Percentiles rank a stretch among this genome's conserved stretches.
Conservation (phyloP, 2,329 filamentous ascomycete genomes). For the Onygena corvina region DNA sequence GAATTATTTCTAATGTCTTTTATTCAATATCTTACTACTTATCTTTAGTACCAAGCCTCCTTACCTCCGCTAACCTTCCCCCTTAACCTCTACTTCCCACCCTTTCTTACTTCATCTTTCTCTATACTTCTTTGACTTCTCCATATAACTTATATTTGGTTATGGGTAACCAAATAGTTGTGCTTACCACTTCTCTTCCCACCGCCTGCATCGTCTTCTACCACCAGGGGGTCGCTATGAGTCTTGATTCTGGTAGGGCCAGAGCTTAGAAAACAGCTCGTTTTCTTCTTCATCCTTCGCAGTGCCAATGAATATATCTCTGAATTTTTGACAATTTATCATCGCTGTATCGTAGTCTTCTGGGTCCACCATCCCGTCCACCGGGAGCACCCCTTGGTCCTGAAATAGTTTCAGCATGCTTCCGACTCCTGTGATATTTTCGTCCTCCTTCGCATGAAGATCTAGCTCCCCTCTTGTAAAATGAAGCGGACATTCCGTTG, state of each 20-base stretch:
- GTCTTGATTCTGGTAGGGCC: conserved; percentile 17
- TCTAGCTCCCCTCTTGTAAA: conserved; percentile 11
- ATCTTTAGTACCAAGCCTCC: too few species aligned
- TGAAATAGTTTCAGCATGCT: conserved; percentile 15
- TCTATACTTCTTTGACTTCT: too few species aligned
- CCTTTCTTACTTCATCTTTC: too few species aligned
- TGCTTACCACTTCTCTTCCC: too few species aligned
- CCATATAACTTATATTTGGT: too few species aligned
- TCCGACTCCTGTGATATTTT: conserved; percentile 24
- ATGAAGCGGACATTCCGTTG: conserved; percentile 10
- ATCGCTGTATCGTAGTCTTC: conserved; percentile 2
- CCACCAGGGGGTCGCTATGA: too few species aligned
- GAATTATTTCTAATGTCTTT: too few species aligned
- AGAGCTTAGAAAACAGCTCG: conserved; percentile 19
- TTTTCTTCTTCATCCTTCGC: conserved; percentile 16
- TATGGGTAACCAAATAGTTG: too few species aligned
- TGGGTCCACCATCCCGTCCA: not conserved
- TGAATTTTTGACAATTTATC: conserved; percentile 12
- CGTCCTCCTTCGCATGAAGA: conserved; percentile 21
- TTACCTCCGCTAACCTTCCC: too few species aligned
- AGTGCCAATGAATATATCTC: conserved; percentile 18
- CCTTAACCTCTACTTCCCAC: too few species aligned
- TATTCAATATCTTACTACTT: too few species aligned
- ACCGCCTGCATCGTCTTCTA: too few species aligned
- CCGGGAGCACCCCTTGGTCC: not conserved